Conservation (phyloP, 2,329 filamentous ascomycete genomes). For the Didymella arachidicola region DNA sequence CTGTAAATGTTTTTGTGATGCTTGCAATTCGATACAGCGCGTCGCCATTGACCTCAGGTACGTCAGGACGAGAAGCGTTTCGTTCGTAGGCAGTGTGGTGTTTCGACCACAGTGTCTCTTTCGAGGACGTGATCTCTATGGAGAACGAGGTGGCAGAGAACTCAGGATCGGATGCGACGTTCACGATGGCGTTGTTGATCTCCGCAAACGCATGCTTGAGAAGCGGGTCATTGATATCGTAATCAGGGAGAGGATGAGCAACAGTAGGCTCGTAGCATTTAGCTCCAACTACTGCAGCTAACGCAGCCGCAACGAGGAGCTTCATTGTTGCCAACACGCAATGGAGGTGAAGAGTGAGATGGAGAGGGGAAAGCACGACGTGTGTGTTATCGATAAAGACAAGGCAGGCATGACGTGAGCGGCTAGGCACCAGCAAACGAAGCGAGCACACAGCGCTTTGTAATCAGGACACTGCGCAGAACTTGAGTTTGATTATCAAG, state of each 20-base stretch:
- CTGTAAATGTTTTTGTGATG: slow-evolving; percentile 48
- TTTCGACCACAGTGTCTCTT: slow-evolving; percentile 49
- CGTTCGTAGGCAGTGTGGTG: slow-evolving; percentile 50
- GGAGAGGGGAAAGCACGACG: background rate
- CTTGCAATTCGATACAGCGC: slow-evolving; percentile 54
- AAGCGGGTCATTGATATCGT: slow-evolving; percentile 37
- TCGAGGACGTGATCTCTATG: slow-evolving; percentile 51
- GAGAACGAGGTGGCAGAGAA: slow-evolving; percentile 51
- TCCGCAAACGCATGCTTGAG: slow-evolving; percentile 41
- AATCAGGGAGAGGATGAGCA: slow-evolving; percentile 50
- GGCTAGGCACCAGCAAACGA: too few relatives aligned
- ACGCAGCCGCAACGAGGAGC: background rate
- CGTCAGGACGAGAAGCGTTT: slow-evolving; percentile 49
- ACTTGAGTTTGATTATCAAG: too few relatives aligned
- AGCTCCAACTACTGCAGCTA: slow-evolving; percentile 23
- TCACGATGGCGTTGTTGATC: slow-evolving; percentile 37
- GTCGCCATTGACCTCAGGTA: slow-evolving; percentile 47
- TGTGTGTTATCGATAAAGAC: too few relatives aligned
- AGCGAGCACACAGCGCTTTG: too few relatives aligned
- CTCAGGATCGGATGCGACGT: slow-evolving; percentile 37
- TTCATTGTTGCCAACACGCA: background rate
- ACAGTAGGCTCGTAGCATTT: slow-evolving; percentile 49
- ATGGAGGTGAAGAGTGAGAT: background rate
- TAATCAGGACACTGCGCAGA: too few relatives aligned
- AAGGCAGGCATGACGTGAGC: too few relatives aligned